Evolutionary conservation across 768 basidiomycete genomes (phyloP).

Genomic region (Trametes punicea): DNA sequence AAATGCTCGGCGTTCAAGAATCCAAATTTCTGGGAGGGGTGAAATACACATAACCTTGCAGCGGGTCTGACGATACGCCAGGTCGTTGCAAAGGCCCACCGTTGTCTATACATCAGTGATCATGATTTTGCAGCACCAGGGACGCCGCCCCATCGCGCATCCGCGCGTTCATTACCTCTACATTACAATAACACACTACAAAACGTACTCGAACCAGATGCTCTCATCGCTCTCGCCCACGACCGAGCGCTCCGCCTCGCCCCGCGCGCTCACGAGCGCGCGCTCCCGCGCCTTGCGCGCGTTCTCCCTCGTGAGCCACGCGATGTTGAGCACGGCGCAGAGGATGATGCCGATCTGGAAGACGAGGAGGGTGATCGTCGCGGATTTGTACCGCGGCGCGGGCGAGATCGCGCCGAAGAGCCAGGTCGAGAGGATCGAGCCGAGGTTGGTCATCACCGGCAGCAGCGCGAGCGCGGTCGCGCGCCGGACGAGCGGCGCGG

Average conservation of each 20-base stretch:
- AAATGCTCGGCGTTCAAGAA: too few relatives aligned
- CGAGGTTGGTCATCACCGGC: slow-evolving; percentile 55
- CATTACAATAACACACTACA: neutral
- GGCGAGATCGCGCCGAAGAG: slow-evolving; percentile 49
- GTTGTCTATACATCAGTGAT: too few relatives aligned
- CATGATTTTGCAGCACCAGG: too few relatives aligned
- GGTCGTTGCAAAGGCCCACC: too few relatives aligned
- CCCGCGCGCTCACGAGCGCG: neutral
- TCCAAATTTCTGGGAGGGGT: too few relatives aligned
- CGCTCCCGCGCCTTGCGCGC: slow-evolving; percentile 3
- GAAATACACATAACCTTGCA: too few relatives aligned
- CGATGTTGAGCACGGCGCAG: neutral
- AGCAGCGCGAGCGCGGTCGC: slow-evolving; percentile 57
- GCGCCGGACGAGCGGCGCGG: slow-evolving; percentile 51
- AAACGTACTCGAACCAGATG: slow-evolving; percentile 12
- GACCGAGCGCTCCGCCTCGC: neutral
- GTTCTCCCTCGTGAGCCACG: slow-evolving; percentile 2
- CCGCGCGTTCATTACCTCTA: too few relatives aligned
- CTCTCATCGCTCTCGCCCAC: slow-evolving; percentile 1
- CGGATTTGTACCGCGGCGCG: slow-evolving; percentile 47
- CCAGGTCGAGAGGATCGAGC: slow-evolving; percentile 62
- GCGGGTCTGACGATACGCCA: too few relatives aligned
- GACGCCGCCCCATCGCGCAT: too few relatives aligned
- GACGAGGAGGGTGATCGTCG: slow-evolving; percentile 36
- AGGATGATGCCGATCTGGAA: slow-evolving; percentile 37